These are phyloP conservation scores for Carex cristatella DNA, from an alignment of 176 grass and related monocot species.

Conservation along the genomic window DNA sequence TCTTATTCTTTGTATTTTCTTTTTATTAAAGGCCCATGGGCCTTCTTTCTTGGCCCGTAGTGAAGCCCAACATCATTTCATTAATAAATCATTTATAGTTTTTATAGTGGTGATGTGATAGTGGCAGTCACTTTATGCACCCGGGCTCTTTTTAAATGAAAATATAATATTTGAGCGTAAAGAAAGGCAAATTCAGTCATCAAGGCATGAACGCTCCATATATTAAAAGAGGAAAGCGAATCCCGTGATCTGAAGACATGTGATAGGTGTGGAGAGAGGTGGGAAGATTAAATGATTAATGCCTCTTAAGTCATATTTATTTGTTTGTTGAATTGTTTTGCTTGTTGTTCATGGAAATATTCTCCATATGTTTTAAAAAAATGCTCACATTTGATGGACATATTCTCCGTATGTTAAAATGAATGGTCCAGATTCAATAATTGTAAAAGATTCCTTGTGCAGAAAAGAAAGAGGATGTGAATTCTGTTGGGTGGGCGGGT, in stretches of 20 bases:
- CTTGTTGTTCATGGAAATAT: neutral
- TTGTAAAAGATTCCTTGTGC: no score
- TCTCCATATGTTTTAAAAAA: neutral
- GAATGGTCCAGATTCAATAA: no score
- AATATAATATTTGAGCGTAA: neutral
- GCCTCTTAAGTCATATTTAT: neutral
- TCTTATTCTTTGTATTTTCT: neutral
- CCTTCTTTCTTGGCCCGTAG: neutral
- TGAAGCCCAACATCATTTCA: neutral
- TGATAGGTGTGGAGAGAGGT: neutral
- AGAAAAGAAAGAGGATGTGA: no score
- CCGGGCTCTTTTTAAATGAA: neutral
- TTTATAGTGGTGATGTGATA: no score
- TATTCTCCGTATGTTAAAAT: neutral
- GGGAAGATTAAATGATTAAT: neutral
- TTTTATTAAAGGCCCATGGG: neutral
- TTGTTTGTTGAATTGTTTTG: neutral
- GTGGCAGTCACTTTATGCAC: neutral
- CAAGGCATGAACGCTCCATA: neutral
- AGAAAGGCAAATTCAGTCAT: neutral
- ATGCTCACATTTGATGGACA: neutral
- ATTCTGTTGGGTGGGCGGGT: no score
- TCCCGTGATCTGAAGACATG: neutral
- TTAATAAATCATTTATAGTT: neutral
- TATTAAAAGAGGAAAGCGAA: neutral